Base-by-base conservation (phyloP, 2,329 filamentous ascomycete species). In the Nemania diffusa region DNA sequence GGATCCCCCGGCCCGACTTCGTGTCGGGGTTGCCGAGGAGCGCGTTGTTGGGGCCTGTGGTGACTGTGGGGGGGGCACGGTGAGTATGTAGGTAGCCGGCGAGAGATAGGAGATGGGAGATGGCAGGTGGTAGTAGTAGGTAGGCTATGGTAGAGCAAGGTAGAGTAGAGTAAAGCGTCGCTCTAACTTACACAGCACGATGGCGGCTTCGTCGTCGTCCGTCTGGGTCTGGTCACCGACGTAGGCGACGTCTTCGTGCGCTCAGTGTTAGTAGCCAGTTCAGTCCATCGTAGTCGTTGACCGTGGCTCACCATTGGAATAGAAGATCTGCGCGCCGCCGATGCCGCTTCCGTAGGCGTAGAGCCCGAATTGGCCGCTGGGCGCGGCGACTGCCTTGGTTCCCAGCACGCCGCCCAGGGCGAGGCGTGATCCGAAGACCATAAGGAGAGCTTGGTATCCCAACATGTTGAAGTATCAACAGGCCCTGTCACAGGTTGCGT, bases 291-390 rank as follows among this genome's bases (percentile, higher is more conserved):
- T 7, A 40, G 34, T 15, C 9, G 34, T 40, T 40, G 5, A 15
- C n/a, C 5, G 27, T 34, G 22, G 58, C 71, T 61, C 62, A 77
- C 74, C 70, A 20, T 72, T 68, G 15, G 67, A 65, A 34, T 70
- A 73, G 62, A 76, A 73, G 22, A 77, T 24, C 7, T 71, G 63
- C 2, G 73, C 67, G 6, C 75, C 74, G 6, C 73, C 65, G 52
- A 77, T 75, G 15, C 70, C 69, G 5, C 57, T 17, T 22, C 75
- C 74, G 55, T 76, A 77, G 56, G 73, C 75, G 44, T 75, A 77
- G 8, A 76, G 62, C n/a, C 69, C 63, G 60, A 77, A 77, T 2
- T 55, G 64, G 5, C 55, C 63, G 8, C 22, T 56, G 2, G 73
- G 69, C 4, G 71, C 63, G n/a, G 69, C 62, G 27, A 64, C 48